These are phyloP conservation scores for Anthracocystis setariae DNA, from an alignment of 1,284 basidiomycete genomes.

Conservation along the genomic window DNA sequence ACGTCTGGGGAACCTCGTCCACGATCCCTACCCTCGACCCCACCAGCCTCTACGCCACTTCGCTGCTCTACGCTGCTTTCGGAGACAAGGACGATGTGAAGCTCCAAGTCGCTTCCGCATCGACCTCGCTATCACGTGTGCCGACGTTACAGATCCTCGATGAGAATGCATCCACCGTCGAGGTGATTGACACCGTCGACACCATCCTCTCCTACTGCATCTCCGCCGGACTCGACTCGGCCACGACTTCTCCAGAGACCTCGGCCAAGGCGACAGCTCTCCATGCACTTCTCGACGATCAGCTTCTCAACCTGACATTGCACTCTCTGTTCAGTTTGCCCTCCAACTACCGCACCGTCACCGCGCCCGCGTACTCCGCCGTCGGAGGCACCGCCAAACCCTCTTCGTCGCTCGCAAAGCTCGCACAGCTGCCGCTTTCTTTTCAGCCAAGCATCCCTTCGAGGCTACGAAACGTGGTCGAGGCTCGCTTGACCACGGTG, in stretches of 20 bases:
- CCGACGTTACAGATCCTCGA: constrained; percentile 45
- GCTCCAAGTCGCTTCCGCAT: constrained; percentile 36
- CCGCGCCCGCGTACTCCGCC: constrained; percentile 37
- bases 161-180: constrained; percentile 6
- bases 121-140: constrained; percentile 41
- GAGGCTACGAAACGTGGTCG: constrained; percentile 52
- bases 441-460: constrained; percentile 50
- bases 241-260: constrained; percentile 4
- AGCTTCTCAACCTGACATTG: constrained; percentile 46
- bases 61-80: constrained; percentile 48
- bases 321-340: constrained; percentile 59
- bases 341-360: constrained; percentile 50
- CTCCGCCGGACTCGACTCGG: constrained; percentile 28
- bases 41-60: constrained; percentile 50
- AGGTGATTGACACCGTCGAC: constrained; percentile 36
- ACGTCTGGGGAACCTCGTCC: constrained; percentile 35
- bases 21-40: constrained; percentile 55
- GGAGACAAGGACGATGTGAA: neutral
- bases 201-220: constrained; percentile 32
- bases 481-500: constrained; percentile 40
- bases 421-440: constrained; percentile 12
- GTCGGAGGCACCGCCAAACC: constrained; percentile 3
- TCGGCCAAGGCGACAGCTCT: constrained; percentile 18
- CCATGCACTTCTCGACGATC: constrained; percentile 53
- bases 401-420: constrained; percentile 9